Conservation (phyloP, 495 filamentous ascomycete species). For the Wilcoxina mikolae region DNA sequence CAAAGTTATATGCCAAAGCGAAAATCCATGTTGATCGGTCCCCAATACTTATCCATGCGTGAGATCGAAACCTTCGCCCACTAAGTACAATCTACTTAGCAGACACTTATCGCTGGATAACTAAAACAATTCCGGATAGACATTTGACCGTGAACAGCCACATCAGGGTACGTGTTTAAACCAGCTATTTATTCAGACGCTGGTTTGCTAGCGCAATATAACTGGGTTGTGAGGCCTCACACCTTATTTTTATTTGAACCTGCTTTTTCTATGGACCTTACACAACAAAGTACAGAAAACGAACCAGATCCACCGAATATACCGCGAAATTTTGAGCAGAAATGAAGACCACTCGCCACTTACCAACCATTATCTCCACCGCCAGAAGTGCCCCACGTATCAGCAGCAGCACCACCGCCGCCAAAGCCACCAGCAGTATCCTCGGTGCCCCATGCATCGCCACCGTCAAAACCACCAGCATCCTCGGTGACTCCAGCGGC, state of each 20-base stretch:
- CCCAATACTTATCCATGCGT: background rate
- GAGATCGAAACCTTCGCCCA: background rate
- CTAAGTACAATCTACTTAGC: background rate
- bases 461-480: conserved; percentile 49
- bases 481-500: conserved; percentile 86
- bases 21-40: too few relatives aligned
- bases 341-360: background rate
- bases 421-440: conserved; percentile 34
- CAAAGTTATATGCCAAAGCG: too few relatives aligned
- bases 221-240: background rate
- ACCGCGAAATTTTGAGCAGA: background rate
- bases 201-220: too few relatives aligned
- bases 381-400: background rate
- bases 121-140: background rate
- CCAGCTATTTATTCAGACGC: too few relatives aligned
- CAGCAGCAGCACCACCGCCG: conserved; percentile 39
- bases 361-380: conserved; percentile 8
- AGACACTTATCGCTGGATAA: background rate
- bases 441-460: conserved; percentile 46
- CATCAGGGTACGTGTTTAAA: background rate
- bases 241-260: background rate
- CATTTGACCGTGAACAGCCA: background rate
- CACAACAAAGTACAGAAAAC: background rate
- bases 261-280: background rate
- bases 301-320: background rate